Percentiles rank a stretch among this genome's conserved stretches.
These are phyloP conservation scores for Metarhizium humberi DNA, from an alignment of 2,329 filamentous ascomycete genomes.

Conservation along the genomic window DNA sequence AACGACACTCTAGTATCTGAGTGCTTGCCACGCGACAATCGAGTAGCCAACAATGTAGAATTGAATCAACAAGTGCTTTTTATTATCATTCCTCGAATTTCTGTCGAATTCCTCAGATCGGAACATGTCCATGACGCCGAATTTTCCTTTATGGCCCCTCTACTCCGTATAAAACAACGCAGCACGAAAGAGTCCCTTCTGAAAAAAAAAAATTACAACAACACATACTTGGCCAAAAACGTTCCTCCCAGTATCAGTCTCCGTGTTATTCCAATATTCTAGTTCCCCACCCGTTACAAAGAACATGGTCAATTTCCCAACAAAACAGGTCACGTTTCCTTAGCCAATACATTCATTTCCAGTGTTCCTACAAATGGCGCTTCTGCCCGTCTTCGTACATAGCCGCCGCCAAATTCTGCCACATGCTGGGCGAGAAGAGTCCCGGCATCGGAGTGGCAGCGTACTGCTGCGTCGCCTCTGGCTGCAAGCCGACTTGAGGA, in stretches of 20 bases:
- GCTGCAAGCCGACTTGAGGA: conserved; percentile 18
- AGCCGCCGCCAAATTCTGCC: conserved; percentile 61
- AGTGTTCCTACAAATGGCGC: neutral
- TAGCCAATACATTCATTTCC: too few relatives aligned
- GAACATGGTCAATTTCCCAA: too few relatives aligned
- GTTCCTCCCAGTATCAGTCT: too few relatives aligned
- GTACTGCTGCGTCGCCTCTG: conserved; percentile 41
- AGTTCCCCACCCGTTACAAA: too few relatives aligned
- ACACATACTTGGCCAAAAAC: too few relatives aligned
- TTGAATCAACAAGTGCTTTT: neutral
- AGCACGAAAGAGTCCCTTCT: too few relatives aligned
- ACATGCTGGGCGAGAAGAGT: conserved; percentile 63
- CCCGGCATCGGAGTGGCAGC: conserved; percentile 40
- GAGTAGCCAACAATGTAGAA: neutral
- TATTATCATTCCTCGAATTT: neutral
- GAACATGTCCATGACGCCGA: neutral
- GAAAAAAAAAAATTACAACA: too few relatives aligned
- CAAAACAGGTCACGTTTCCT: too few relatives aligned
- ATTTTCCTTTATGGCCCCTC: neutral
- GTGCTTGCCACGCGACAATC: too few relatives aligned
- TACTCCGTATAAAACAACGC: neutral
- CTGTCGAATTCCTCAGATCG: neutral
- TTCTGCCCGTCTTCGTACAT: conserved; percentile 50
- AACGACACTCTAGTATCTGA: too few relatives aligned
- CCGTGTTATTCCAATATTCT: too few relatives aligned